phyloP scores from a whole-genome alignment of 345 rosid genomes.

The Salix caprea region DNA sequence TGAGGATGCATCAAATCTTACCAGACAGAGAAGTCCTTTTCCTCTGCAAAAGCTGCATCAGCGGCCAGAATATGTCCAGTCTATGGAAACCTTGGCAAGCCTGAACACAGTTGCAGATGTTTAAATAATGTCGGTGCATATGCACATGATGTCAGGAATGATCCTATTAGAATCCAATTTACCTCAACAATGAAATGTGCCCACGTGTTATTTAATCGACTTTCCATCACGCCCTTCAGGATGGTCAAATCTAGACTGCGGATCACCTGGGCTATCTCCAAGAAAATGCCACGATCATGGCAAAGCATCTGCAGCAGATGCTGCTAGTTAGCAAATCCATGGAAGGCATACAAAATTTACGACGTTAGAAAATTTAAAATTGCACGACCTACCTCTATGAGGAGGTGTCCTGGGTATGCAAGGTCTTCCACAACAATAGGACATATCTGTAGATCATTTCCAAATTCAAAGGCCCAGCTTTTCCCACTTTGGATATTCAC shows the following conservation, averaged over 20 bases:
- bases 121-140: neutral
- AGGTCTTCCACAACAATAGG: constrained; percentile 70
- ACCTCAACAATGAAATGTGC: constrained; percentile 68
- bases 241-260: constrained; percentile 41
- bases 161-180: neutral
- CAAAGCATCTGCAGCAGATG: constrained; percentile 53
- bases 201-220: constrained; percentile 39
- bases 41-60: constrained; percentile 55
- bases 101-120: constrained; percentile 23
- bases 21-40: constrained; percentile 28
- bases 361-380: neutral
- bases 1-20: constrained; percentile 14
- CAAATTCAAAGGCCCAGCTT: constrained; percentile 50
- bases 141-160: neutral
- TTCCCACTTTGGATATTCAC: constrained; percentile 21
- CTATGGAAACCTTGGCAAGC: constrained; percentile 54
- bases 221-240: constrained; percentile 45
- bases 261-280: constrained; percentile 56
- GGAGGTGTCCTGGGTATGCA: constrained; percentile 47
- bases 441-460: constrained; percentile 34
- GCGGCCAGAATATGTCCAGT: constrained; percentile 66
- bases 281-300: constrained; percentile 41
- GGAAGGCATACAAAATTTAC: neutral
- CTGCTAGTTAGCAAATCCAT: neutral
- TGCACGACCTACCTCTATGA: constrained; percentile 43